These are phyloP conservation scores for Pseudogymnoascus sp. DNA, from an alignment of 2,329 filamentous ascomycete species.

Conservation along the genomic window DNA sequence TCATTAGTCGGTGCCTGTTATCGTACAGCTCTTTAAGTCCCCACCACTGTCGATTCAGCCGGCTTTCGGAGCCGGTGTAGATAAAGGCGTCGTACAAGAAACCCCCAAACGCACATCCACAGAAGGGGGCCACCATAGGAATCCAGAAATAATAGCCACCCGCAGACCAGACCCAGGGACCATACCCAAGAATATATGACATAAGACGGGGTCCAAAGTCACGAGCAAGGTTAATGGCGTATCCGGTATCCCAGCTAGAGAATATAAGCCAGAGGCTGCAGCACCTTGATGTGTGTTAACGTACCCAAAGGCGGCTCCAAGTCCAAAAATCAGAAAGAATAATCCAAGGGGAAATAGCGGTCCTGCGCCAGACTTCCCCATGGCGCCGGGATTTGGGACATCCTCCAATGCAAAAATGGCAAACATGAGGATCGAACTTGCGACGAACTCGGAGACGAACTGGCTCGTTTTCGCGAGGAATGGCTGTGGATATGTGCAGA, in stretches of 20 bases:
- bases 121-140: slow-evolving; percentile 65
- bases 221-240: slow-evolving; percentile 66
- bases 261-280: background rate
- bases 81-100: slow-evolving; percentile 63
- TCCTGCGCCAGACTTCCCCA: slow-evolving; percentile 48
- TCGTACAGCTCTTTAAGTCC: slow-evolving; percentile 49
- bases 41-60: slow-evolving; percentile 61
- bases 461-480: slow-evolving; percentile 61
- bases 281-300: background rate
- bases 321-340: slow-evolving; percentile 68
- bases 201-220: slow-evolving; percentile 66
- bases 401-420: slow-evolving; percentile 65
- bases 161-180: slow-evolving; percentile 57
- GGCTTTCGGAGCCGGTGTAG: slow-evolving; percentile 59
- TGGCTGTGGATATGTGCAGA: slow-evolving; percentile 63
- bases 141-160: slow-evolving; percentile 71
- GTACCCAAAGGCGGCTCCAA: slow-evolving; percentile 59
- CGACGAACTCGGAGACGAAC: slow-evolving; percentile 68
- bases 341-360: slow-evolving; percentile 47
- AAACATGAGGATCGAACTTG: slow-evolving; percentile 62
- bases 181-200: slow-evolving; percentile 63
- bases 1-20: background rate
- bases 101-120: slow-evolving; percentile 56
- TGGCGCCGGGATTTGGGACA: slow-evolving; percentile 36
- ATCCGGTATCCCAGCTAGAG: slow-evolving; percentile 63